These are phyloP conservation scores for Beta macrorhiza DNA, from an alignment of 179 eudicot genomes.

Conservation along the genomic window DNA sequence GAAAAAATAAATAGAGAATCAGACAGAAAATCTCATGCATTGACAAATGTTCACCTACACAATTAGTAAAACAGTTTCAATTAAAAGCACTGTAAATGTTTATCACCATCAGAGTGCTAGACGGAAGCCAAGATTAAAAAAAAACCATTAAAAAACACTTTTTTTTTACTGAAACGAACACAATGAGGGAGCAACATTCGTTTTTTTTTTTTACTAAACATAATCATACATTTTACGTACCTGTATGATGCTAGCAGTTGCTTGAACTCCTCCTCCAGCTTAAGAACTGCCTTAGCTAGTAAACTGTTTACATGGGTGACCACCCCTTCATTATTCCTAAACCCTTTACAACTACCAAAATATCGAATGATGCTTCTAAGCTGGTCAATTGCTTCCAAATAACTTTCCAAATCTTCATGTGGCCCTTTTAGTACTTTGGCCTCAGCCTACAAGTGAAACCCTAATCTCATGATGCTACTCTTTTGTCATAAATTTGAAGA, in stretches of 20 bases:
- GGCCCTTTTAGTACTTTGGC: conserved; percentile 94
- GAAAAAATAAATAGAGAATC: neutral
- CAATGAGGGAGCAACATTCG: neutral
- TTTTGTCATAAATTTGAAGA: conserved; percentile 2
- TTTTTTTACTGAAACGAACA: neutral
- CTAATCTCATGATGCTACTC: conserved; percentile 8
- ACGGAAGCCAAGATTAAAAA: neutral
- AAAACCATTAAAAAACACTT: too few species aligned
- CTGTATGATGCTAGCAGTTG: conserved; percentile 75
- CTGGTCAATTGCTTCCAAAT: conserved; percentile 90
- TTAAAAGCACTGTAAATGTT: neutral
- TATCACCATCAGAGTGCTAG: neutral
- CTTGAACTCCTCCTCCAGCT: conserved; percentile 95
- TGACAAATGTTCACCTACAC: conserved; percentile 1
- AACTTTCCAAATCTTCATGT: conserved; percentile 92
- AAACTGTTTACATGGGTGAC: conserved; percentile 71
- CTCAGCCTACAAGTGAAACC: conserved; percentile 64
- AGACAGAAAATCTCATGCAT: neutral
- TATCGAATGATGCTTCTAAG: conserved; percentile 66
- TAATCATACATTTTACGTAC: conserved; percentile 33
- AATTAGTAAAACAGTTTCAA: neutral
- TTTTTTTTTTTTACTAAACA: neutral
- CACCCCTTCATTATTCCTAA: conserved; percentile 84
- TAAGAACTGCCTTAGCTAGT: conserved; percentile 79
- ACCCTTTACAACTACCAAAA: conserved; percentile 84